These are phyloP conservation scores for Laburnicola sp. DNA, from an alignment of 2,329 filamentous ascomycete species.

Conservation along the genomic window DNA sequence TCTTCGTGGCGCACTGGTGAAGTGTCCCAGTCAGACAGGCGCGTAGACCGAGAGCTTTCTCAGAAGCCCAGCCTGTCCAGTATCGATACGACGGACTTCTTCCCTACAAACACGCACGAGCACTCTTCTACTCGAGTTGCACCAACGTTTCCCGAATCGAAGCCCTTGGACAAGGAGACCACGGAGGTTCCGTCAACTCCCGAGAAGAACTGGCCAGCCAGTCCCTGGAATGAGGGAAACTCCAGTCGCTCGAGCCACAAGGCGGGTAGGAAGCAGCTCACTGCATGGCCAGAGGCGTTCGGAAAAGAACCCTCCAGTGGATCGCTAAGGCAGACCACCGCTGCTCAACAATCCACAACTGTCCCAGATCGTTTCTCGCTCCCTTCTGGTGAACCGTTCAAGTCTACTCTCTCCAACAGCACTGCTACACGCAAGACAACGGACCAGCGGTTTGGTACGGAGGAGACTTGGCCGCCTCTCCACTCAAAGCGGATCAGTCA, in stretches of 20 bases:
- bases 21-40: constrained; percentile 16
- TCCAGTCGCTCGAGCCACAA: constrained; percentile 27
- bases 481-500: constrained; percentile 24
- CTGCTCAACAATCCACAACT: constrained; percentile 7
- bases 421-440: constrained; percentile 16
- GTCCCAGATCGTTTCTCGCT: constrained; percentile 14
- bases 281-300: constrained; percentile 38
- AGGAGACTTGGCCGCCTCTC: constrained; percentile 28
- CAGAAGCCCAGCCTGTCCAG: constrained; percentile 45
- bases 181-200: constrained; percentile 34
- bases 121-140: constrained; percentile 44
- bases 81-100: constrained; percentile 48
- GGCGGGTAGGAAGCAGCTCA: constrained; percentile 25
- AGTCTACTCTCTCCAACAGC: constrained; percentile 19
- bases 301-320: constrained; percentile 26
- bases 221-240: constrained; percentile 40
- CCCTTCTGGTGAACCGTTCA: constrained; percentile 6
- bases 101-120: constrained; percentile 47
- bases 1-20: constrained; percentile 33
- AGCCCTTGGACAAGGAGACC: constrained; percentile 20
- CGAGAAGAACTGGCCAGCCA: constrained; percentile 42
- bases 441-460: constrained; percentile 22
- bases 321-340: constrained; percentile 20
- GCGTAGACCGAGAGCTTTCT: constrained; percentile 22
- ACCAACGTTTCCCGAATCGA: constrained; percentile 21